Percentiles rank a stretch among this genome's conserved stretches.
These are phyloP conservation scores for Xanthoparmelia taractica DNA, from an alignment of 495 filamentous ascomycete species.

Conservation along the genomic window DNA sequence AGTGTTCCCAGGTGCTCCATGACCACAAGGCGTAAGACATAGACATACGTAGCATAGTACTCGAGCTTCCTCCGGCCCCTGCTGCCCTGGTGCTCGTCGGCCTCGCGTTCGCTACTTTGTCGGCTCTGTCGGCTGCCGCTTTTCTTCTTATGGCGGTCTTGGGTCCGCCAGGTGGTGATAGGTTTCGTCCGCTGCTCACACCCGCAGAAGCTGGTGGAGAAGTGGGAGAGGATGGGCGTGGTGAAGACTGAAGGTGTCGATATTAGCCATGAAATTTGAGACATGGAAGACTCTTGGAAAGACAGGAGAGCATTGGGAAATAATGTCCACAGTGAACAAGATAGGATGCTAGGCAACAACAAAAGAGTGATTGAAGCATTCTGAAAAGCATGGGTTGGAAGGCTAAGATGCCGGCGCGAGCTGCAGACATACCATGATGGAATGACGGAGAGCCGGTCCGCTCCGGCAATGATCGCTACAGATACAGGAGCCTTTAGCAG, in stretches of 20 bases:
- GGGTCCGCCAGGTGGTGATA: slow-evolving; percentile 91
- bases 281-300: not conserved
- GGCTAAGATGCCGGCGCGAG: not conserved
- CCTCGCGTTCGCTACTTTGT: slow-evolving; percentile 82
- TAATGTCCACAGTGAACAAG: not conserved
- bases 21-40: not conserved
- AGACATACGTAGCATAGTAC: slow-evolving; percentile 87
- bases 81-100: slow-evolving; percentile 87
- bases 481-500: not conserved
- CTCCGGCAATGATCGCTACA: not conserved
- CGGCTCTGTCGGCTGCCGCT: slow-evolving; percentile 91
- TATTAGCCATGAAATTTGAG: not conserved
- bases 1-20: not conserved
- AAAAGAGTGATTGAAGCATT: not conserved
- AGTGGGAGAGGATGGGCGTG: slow-evolving; percentile 59
- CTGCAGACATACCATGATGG: slow-evolving; percentile 12
- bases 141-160: slow-evolving; percentile 89
- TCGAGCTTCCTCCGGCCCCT: slow-evolving; percentile 89
- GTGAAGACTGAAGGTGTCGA: slow-evolving; percentile 57
- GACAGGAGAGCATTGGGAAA: not conserved
- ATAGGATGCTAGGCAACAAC: not conserved
- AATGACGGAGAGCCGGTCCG: not conserved
- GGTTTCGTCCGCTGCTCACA: slow-evolving; percentile 62
- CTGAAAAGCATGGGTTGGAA: not conserved
- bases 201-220: slow-evolving; percentile 47